These are phyloP conservation scores for Hanseniaspora vineae DNA, from an alignment of 805 yeast species.

Conservation along the genomic window DNA sequence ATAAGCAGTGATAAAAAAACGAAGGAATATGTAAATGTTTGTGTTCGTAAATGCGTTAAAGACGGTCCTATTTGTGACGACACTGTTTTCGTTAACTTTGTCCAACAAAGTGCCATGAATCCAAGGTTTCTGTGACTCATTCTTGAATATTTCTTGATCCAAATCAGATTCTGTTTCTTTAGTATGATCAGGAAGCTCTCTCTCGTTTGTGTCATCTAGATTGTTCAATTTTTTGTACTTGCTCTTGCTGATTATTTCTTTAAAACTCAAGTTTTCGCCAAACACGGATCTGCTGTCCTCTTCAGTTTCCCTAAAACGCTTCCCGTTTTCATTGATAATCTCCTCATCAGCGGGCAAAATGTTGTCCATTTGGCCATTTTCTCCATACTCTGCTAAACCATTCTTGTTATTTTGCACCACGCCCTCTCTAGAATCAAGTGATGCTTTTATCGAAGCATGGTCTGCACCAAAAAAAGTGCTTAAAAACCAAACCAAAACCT, in stretches of 20 bases:
- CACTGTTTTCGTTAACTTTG: slow-evolving; percentile 19
- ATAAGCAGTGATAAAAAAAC: slow-evolving; percentile 71
- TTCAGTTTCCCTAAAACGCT: slow-evolving; percentile 15
- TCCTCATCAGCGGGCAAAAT: slow-evolving; percentile 1
- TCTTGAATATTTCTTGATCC: slow-evolving; percentile 18
- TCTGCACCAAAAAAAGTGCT: slow-evolving; percentile 59
- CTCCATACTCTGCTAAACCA: too few species aligned
- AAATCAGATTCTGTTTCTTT: slow-evolving; percentile 15
- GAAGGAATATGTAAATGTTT: slow-evolving; percentile 77
- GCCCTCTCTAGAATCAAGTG: too few species aligned
- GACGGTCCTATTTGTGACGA: slow-evolving; percentile 31
- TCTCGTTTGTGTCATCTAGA: slow-evolving; percentile 11
- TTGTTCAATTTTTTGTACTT: slow-evolving; percentile 26
- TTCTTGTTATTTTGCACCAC: too few species aligned
- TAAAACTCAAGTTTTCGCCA: not conserved
- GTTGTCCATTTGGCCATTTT: too few species aligned
- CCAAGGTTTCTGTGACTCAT: slow-evolving; percentile 24
- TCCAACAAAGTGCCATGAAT: slow-evolving; percentile 21
- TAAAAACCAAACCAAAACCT: slow-evolving; percentile 57
- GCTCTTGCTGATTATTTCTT: slow-evolving; percentile 21
- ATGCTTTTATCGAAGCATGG: slow-evolving; percentile 31
- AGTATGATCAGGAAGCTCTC: too few species aligned
- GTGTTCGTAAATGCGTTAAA: slow-evolving; percentile 82
- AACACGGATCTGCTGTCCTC: slow-evolving; percentile 11
- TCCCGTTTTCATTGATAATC: slow-evolving; percentile 12